Evolutionary conservation across 139 green algal genomes (phyloP), one percentile per base, ranked within the genome.

Genomic region (Chlorella sp.): DNA sequence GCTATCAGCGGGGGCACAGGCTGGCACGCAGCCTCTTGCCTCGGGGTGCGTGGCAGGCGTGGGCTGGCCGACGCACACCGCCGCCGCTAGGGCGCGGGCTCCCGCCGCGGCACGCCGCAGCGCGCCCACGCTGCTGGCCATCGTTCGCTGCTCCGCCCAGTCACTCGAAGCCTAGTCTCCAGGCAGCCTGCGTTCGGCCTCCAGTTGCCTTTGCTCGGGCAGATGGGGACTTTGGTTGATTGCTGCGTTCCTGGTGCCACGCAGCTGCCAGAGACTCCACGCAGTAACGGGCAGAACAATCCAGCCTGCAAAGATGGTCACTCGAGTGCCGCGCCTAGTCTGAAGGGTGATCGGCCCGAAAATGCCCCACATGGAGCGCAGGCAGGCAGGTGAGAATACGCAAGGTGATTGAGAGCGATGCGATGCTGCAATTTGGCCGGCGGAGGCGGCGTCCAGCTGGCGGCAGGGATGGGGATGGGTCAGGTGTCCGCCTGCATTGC

Each of bases 1-100:
- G n/a, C n/a, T n/a, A n/a, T n/a, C n/a, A n/a, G n/a, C n/a, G n/a
- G n/a, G n/a, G n/a, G n/a, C n/a, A n/a, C n/a, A n/a, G 19, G 15
- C 19, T 51, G 38, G 25, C 25, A 23, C 45, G 40, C 64, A 35
- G 19, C 29, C 5, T 77, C 71, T 36, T 67, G 77, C 71, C 67
- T 91, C 68, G 2, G 87, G 87, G 48, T 92, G 88, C 1, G 86
- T 89, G 19, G 76, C 67, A 29, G 79, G 77, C 0, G 76, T 90
- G 14, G 88, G 86, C 66, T 92, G 88, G 5, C 88, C 88, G 17
- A 80, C 67, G 3, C 85, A 27, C 15, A 29, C 41, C 42, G 56
- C n/a, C 56, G 41, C 56, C 2, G 56, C 42, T 2, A 43, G 14
- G 9, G 29, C 65, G 0, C 27, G n/a, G 29, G 29, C 12, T 9